These are phyloP conservation scores for Stropharia rugosoannulata DNA, from an alignment of 768 basidiomycete species.

Conservation along the genomic window DNA sequence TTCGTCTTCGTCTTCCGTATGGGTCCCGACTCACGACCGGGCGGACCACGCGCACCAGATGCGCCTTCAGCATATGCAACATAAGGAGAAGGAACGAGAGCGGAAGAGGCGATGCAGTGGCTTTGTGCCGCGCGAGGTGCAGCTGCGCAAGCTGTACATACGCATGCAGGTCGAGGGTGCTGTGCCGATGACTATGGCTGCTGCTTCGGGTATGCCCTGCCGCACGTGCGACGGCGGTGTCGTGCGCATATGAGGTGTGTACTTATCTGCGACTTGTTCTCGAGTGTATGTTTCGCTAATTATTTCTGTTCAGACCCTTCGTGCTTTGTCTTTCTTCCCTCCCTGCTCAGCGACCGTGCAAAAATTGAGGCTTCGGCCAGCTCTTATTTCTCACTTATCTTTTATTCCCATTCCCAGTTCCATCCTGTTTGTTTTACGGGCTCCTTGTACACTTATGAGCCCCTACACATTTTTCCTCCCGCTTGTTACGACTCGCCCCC, in stretches of 20 bases:
- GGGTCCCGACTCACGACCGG: too few species aligned
- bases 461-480: too few species aligned
- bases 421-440: neutral
- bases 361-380: conserved; percentile 14
- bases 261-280: neutral
- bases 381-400: conserved; percentile 23
- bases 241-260: conserved; percentile 41
- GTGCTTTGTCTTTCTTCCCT: neutral
- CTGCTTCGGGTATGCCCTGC: conserved; percentile 29
- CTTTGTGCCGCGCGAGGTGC: conserved; percentile 64
- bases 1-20: too few species aligned
- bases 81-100: neutral
- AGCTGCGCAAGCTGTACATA: conserved; percentile 60
- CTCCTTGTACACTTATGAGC: too few species aligned
- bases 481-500: too few species aligned
- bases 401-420: neutral
- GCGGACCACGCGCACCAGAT: too few species aligned
- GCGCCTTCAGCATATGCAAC: neutral
- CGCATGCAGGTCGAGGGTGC: conserved; percentile 47
- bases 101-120: conserved; percentile 13
- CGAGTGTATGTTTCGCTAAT: neutral
- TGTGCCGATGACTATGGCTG: conserved; percentile 20
- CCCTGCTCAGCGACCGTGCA: neutral
- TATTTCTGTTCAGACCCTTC: neutral
- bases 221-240: conserved; percentile 37